Evolutionary conservation across 805 yeast genomes (phyloP).

Genomic region (Metschnikowia shivogae): DNA sequence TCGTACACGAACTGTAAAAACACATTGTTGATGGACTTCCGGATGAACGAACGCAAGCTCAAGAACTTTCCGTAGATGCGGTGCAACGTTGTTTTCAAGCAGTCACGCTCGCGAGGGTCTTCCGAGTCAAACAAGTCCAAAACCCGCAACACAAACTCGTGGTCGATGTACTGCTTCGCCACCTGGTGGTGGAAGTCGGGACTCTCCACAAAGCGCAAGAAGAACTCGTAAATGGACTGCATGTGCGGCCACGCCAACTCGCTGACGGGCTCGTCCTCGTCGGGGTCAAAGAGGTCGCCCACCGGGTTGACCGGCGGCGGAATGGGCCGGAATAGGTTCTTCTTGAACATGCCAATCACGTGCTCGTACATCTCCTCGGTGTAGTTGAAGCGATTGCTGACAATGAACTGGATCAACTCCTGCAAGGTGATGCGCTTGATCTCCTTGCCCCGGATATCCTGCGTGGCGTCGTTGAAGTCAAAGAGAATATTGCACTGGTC

Average conservation of each 20-base stretch:
- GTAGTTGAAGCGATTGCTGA: conserved; percentile 75
- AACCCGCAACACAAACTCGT: conserved; percentile 73
- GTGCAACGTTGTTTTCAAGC: conserved; percentile 90
- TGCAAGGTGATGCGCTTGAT: conserved; percentile 81
- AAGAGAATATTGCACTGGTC: conserved; percentile 94
- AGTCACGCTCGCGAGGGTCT: conserved; percentile 94
- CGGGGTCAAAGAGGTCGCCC: conserved; percentile 96
- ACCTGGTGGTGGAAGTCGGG: conserved; percentile 91
- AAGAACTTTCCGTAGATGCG: conserved; percentile 94
- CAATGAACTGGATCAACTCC: conserved; percentile 84
- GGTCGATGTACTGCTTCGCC: conserved; percentile 93
- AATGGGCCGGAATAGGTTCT: conserved; percentile 87
- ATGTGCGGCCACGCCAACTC: conserved; percentile 99
- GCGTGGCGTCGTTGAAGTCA: conserved; percentile 90
- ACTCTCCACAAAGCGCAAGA: conserved; percentile 85
- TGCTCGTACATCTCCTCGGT: conserved; percentile 88
- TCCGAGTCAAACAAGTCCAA: conserved; percentile 92
- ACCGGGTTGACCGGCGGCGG: conserved; percentile 98
- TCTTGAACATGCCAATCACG: conserved; percentile 85
- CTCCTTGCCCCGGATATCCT: conserved; percentile 89
- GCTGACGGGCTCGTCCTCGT: conserved; percentile 96
- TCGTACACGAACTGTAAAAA: conserved; percentile 92
- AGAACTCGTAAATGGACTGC: conserved; percentile 94
- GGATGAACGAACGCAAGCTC: conserved; percentile 81
- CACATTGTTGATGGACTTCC: conserved; percentile 88